Conservation (phyloP, 768 basidiomycete genomes). For the Macrocybe gigantea region DNA sequence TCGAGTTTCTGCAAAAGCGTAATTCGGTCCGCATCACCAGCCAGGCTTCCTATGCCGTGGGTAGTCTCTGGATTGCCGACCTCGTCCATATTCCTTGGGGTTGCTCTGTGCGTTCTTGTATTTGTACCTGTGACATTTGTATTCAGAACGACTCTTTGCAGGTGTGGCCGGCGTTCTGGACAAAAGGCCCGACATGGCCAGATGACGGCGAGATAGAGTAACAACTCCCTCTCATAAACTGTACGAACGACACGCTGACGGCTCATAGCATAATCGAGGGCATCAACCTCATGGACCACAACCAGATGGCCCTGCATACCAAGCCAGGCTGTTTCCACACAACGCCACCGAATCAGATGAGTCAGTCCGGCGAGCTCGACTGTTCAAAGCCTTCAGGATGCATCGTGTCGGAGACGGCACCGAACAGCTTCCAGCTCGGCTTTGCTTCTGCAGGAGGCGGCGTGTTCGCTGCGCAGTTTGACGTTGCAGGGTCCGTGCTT, state of each 20-base stretch:
- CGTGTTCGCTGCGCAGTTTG: constrained; percentile 71
- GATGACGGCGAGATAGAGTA: constrained; percentile 43
- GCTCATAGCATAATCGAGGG: constrained; percentile 67
- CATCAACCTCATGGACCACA: constrained; percentile 64
- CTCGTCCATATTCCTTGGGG: constrained; percentile 43
- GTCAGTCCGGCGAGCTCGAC: constrained; percentile 44
- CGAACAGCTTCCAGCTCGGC: constrained; percentile 57
- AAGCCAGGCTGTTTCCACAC: constrained; percentile 32
- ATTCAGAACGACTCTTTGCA: constrained; percentile 5
- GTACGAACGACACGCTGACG: constrained; percentile 13
- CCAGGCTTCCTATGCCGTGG: constrained; percentile 33
- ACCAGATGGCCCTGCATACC: constrained; percentile 81
- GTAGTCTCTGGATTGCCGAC: constrained; percentile 40
- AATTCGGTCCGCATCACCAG: constrained; percentile 49
- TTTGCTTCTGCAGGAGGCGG: constrained; percentile 73
- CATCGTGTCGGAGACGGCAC: constrained; percentile 49
- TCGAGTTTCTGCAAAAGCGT: constrained; percentile 44
- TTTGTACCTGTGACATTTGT: not conserved
- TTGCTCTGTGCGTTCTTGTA: constrained; percentile 36
- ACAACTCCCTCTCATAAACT: not conserved
- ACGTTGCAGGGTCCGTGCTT: constrained; percentile 28
- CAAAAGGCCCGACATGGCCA: constrained; percentile 37
- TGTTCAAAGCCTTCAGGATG: constrained; percentile 64
- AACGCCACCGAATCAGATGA: constrained; percentile 36
- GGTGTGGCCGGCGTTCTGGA: constrained; percentile 51